These are phyloP conservation scores for Kodamaea arcana DNA, from an alignment of 1,139 yeast species.

Conservation along the genomic window DNA sequence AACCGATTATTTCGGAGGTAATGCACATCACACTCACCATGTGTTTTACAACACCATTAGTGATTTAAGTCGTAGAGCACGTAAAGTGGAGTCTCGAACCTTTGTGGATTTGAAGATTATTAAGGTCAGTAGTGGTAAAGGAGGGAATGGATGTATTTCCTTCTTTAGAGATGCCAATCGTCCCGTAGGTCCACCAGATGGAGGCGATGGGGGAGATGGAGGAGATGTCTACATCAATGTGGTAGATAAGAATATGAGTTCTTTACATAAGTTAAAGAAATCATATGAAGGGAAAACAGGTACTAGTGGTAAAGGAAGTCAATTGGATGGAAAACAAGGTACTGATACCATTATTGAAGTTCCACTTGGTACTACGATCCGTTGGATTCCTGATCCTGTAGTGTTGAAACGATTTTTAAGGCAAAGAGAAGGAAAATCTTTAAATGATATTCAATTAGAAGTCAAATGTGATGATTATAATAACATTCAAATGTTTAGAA, in stretches of 20 bases:
- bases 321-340: conserved; percentile 82
- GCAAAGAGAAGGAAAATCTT: conserved; percentile 22
- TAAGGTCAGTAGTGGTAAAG: conserved; percentile 70
- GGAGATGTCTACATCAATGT: conserved; percentile 85
- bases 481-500: conserved; percentile 58
- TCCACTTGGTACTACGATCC: conserved; percentile 84
- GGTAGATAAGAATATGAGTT: conserved; percentile 55
- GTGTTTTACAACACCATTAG: conserved; percentile 28
- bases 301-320: conserved; percentile 63
- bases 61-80: conserved; percentile 27
- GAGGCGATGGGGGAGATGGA: conserved; percentile 97
- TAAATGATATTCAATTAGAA: conserved; percentile 27
- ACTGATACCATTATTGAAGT: conserved; percentile 75
- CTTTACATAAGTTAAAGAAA: conserved; percentile 65
- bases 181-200: conserved; percentile 91
- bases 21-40: conserved; percentile 40
- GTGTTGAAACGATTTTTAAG: conserved; percentile 34
- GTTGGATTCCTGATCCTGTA: conserved; percentile 81
- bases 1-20: conserved; percentile 41
- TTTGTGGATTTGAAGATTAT: conserved; percentile 64
- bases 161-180: conserved; percentile 83
- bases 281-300: conserved; percentile 74
- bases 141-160: conserved; percentile 86
- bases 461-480: conserved; percentile 22
- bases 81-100: conserved; percentile 36